A percentile compares a stretch with the other conserved stretches of the same genome.
Conservation (phyloP, 805 yeast species). For the Starmerella scarabaei region DNA sequence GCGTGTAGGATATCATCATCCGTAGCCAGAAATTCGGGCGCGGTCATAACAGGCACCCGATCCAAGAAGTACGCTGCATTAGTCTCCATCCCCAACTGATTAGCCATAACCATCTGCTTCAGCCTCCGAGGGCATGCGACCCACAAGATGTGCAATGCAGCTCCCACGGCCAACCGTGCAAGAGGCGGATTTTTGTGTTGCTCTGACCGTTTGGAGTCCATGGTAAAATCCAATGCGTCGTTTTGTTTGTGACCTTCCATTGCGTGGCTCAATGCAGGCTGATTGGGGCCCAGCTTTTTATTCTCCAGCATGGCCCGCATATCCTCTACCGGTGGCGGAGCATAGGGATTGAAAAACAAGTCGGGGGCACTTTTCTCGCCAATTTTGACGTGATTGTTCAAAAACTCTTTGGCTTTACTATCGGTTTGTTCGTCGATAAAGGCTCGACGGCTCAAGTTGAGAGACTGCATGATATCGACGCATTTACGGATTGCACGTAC, state of each 20-base stretch:
- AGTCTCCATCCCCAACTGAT: conserved; percentile 74
- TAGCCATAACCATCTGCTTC: conserved; percentile 37
- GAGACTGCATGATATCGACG: conserved; percentile 12
- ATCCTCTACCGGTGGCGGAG: no score
- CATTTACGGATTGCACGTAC: background rate
- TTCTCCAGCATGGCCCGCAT: conserved; percentile 32
- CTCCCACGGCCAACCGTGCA: conserved; percentile 38
- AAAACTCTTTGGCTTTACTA: conserved; percentile 53
- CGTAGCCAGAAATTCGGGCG: conserved; percentile 51
- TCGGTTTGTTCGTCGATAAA: conserved; percentile 27
- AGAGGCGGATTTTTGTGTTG: no score
- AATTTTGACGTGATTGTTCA: conserved; percentile 14
- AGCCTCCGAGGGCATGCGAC: conserved; percentile 27
- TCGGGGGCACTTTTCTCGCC: no score
- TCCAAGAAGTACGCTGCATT: conserved; percentile 73
- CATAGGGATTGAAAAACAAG: no score
- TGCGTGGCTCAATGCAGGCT: conserved; percentile 9
- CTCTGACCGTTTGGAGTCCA: background rate
- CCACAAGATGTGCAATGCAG: conserved; percentile 64
- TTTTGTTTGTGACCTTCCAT: conserved; percentile 2
- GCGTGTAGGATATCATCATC: conserved; percentile 82
- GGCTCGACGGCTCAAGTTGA: conserved; percentile 25
- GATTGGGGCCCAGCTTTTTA: no score
- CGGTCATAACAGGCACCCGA: conserved; percentile 50
- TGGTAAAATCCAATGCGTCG: background rate